phyloP scores from a whole-genome alignment of 352 stramenopile genomes.

The Thraustochytrium sp. region DNA sequence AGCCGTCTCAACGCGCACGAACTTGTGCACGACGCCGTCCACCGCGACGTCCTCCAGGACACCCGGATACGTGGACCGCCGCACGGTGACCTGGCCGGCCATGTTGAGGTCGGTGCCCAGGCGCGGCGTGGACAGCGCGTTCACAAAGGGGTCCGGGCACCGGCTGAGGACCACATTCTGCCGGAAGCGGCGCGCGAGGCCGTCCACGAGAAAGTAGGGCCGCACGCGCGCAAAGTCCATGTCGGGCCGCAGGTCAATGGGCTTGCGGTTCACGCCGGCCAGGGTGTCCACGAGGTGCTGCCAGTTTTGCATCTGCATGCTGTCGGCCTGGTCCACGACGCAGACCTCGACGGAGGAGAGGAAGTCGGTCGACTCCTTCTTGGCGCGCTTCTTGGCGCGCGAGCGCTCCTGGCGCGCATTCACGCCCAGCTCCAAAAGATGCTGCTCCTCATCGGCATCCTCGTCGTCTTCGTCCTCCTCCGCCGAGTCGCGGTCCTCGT shows the following conservation, averaged over 20 bases:
- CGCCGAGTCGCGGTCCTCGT: too few relatives aligned
- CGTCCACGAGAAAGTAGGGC: slow-evolving; percentile 61
- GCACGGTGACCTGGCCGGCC: slow-evolving; percentile 1
- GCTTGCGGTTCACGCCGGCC: slow-evolving; percentile 62
- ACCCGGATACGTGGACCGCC: slow-evolving; percentile 46
- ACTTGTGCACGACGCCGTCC: slow-evolving; percentile 60
- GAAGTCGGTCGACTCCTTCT: slow-evolving; percentile 56
- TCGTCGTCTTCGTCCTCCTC: neutral
- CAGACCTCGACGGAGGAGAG: slow-evolving; percentile 72
- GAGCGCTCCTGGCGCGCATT: slow-evolving; percentile 50
- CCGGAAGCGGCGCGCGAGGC: slow-evolving; percentile 58
- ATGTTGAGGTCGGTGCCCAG: slow-evolving; percentile 3
- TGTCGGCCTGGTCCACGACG: slow-evolving; percentile 60
- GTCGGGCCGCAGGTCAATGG: slow-evolving; percentile 55
- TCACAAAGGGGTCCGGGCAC: slow-evolving; percentile 9
- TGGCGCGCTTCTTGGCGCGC: slow-evolving; percentile 39
- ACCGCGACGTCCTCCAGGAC: slow-evolving; percentile 56
- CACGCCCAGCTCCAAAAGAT: slow-evolving; percentile 1
- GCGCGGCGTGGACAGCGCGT: neutral
- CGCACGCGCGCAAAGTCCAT: slow-evolving; percentile 72
- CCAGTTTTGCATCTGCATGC: slow-evolving; percentile 80
- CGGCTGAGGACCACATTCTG: slow-evolving; percentile 63
- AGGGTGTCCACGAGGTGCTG: slow-evolving; percentile 66
- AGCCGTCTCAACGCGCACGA: slow-evolving; percentile 57
- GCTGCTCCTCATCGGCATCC: slow-evolving; percentile 46